A percentile compares a stretch with the other conserved stretches of the same genome.
Evolutionary conservation across 768 basidiomycete genomes (phyloP).

Genomic region (Chalciporus sphaerocephalus): DNA sequence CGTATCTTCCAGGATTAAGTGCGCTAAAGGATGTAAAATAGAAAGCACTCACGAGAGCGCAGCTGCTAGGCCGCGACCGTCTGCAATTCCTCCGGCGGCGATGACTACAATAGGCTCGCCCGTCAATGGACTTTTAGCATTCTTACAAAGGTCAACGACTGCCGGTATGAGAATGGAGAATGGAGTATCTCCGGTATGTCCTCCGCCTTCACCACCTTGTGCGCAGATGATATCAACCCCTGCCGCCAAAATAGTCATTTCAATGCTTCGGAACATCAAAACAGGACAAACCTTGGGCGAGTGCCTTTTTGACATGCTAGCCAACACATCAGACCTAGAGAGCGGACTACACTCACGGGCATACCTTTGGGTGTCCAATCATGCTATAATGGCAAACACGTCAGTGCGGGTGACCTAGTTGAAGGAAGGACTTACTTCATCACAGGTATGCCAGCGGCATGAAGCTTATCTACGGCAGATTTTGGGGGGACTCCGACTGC

Average conservation of each 20-base stretch:
- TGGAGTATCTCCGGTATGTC: slow-evolving; percentile 80
- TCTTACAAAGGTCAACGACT: slow-evolving; percentile 73
- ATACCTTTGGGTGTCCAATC: slow-evolving; percentile 81
- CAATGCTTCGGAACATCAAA: not conserved
- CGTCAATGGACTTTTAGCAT: slow-evolving; percentile 68
- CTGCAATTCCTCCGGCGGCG: slow-evolving; percentile 81
- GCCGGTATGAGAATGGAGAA: slow-evolving; percentile 81
- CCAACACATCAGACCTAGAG: not conserved
- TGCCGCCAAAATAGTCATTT: slow-evolving; percentile 11
- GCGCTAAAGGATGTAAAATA: not conserved
- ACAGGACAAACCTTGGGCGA: slow-evolving; percentile 53
- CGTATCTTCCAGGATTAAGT: slow-evolving; percentile 46
- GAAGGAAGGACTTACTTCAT: slow-evolving; percentile 64
- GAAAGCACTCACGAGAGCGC: slow-evolving; percentile 50
- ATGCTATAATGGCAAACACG: slow-evolving; percentile 42
- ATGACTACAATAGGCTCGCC: slow-evolving; percentile 73
- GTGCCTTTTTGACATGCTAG: slow-evolving; percentile 69
- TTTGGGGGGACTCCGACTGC: slow-evolving; percentile 84
- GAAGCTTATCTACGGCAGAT: slow-evolving; percentile 75
- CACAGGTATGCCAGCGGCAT: slow-evolving; percentile 70
- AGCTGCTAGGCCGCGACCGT: slow-evolving; percentile 77
- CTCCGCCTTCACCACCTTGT: slow-evolving; percentile 84
- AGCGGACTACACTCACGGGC: not conserved
- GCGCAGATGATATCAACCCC: slow-evolving; percentile 92
- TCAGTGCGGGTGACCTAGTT: not conserved